Evolutionary conservation across 371 early-diverging fungal genomes (phyloP), one percentile per base, ranked within the genome.

Genomic region (Rhizopus arrhizus): DNA sequence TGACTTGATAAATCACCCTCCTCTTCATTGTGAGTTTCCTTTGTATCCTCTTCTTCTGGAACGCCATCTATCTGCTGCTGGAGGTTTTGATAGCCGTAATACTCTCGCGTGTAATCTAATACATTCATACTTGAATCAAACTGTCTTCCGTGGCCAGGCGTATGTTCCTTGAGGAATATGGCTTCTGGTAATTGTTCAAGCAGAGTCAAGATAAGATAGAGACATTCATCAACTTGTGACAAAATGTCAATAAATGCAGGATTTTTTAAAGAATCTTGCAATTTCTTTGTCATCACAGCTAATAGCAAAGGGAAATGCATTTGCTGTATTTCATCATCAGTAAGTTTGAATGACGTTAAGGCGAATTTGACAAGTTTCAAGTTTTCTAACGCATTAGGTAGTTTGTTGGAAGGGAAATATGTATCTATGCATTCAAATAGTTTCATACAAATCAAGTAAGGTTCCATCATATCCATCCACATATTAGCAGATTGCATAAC

Each of bases 381-480:
- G 4, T 75, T 82, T 10, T 78, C 78, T 28, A 61, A 13, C 5
- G 33, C n/a, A 2, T 34, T n/a, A 38, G 38, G n/a, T 22, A 56
- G 49, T 45, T 35, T 55, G 29, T 35, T 15, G 2, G 45, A 13
- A 2, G 84, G 78, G 22, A 84, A 80, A 46, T 73, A 67, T 5
- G 72, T 69, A 11, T 82, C 80, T 7, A 86, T 65, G 8, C 82
- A 64, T 35, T 80, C 81, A 33, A 86, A 85, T 0, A 91, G 67
- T 54, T 90, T 88, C 63, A 82, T 82, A 90, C 94, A 95, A 16
- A 93, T 84, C 35, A 89, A 62, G 47, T 86, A 86, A 7, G 95
- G 94, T 52, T 94, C 92, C 16, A 93, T 77, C 87, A 89, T 88
- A 58, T 92, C 91, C 53, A 96, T 76, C 77, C 95, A 90, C 92